phyloP scores from a whole-genome alignment of 1,284 basidiomycete genomes.

The Trichosporon asahii region DNA sequence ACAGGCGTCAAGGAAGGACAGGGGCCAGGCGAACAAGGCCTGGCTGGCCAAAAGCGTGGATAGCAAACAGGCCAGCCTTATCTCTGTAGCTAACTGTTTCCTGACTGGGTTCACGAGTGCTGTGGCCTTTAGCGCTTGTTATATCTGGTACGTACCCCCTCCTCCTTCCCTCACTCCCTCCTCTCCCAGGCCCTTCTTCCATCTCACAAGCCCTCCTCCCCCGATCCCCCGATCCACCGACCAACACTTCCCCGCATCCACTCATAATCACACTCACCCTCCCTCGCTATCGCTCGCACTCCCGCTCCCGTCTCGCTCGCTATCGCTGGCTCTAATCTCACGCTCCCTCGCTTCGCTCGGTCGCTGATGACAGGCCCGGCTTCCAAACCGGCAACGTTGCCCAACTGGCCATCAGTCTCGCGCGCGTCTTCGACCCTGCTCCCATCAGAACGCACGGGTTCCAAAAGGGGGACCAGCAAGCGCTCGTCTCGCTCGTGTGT shows the following conservation, averaged over 20 bases:
- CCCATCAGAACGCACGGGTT: conserved; percentile 58
- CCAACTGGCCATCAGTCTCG: conserved; percentile 62
- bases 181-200: too few species aligned
- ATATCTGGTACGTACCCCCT: background rate
- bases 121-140: conserved; percentile 62
- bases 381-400: conserved; percentile 51
- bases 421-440: conserved; percentile 61
- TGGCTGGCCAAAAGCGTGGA: conserved; percentile 58
- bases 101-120: conserved; percentile 78
- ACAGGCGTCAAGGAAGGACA: background rate
- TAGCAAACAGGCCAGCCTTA: conserved; percentile 57
- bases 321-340: too few species aligned
- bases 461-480: conserved; percentile 74
- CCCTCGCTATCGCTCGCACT: too few species aligned
- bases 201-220: background rate
- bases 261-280: too few species aligned
- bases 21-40: background rate
- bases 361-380: conserved; percentile 15
- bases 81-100: conserved; percentile 71
- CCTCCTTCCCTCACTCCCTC: background rate
- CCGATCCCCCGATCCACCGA: background rate
- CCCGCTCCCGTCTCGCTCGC: background rate
- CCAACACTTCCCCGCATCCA: too few species aligned
- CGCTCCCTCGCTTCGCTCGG: background rate
- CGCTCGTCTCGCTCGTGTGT: conserved; percentile 67